Percentiles rank a stretch among this genome's conserved stretches.
phyloP scores from a whole-genome alignment of 331 rosid genomes.

The Acacia concinna region DNA sequence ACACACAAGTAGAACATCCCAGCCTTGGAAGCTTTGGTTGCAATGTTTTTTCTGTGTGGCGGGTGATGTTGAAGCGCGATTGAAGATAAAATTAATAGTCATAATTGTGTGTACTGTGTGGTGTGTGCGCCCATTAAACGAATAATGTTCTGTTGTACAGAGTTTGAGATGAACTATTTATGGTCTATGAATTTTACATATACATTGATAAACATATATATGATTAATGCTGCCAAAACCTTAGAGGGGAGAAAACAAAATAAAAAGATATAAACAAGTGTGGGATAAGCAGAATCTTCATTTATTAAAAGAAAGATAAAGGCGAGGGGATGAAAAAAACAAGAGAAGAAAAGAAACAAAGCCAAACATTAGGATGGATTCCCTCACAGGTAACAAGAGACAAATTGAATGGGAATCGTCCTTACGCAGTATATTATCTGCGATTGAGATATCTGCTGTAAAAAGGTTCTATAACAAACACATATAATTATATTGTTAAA shows the following conservation, averaged over 20 bases:
- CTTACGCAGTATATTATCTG: neutral
- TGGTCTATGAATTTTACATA: no score
- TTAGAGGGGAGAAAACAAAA: no score
- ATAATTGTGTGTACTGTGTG: neutral
- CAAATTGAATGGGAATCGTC: neutral
- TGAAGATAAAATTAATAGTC: no score
- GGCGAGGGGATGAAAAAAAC: neutral
- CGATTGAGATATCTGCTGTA: neutral
- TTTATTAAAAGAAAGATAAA: neutral
- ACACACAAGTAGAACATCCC: neutral
- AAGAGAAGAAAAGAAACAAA: neutral
- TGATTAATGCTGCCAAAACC: neutral
- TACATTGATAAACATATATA: neutral
- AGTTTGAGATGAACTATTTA: no score
- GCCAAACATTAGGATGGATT: constrained; percentile 14
- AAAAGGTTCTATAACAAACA: neutral
- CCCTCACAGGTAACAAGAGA: neutral
- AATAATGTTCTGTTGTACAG: neutral
- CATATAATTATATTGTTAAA: neutral
- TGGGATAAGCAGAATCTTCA: neutral
- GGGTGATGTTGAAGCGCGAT: no score
- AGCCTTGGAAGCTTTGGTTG: neutral
- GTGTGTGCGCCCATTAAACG: neutral
- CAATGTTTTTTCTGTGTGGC: no score
- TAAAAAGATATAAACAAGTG: no score